Base-by-base conservation (phyloP, 2,329 filamentous ascomycete genomes). In the Colletotrichum limetticola region DNA sequence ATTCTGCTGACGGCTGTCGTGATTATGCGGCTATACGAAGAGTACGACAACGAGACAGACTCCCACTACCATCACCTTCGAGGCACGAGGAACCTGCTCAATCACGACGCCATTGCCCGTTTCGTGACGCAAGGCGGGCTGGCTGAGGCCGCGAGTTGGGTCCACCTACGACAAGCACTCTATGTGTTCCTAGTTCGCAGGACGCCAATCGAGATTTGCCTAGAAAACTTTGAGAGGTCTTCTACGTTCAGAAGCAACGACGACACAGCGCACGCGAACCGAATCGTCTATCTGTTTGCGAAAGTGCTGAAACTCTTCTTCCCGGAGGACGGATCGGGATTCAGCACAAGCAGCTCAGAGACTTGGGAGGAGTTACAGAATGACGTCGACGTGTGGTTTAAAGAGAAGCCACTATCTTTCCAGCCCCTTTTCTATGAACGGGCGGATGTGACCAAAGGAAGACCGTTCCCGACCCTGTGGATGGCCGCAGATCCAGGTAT, bases 1-100 rank as follows among this genome's bases (percentile, higher is more conserved):
- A 85, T 83, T 19, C 81, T 87, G 2, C 78, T 88, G 0, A 82
- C 85, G 1, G 85, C 86, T 0, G 85, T 88, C 0, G 86, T 88
- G 9, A 82, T 88, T 6, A 77, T 87, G 24, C 82, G 86, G 0
- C 80, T 87, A 5, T 86, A 87, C 66, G 86, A 88, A 75, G 86
- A 88, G 76, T 75, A 73, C 35, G 76, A 78, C 62, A 76, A 73
- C 30, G 76, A 76, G 32, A 72, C 78, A 4, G 83, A 85, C 66
- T 78, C 82, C 22, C 78, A 80, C 19, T 82, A 80, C 55, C 82
- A 85, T 64, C 83, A 85, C 66, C 81, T 84, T 16, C 79, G 82
- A 35, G 83, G 83, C 1, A 81, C 81, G 2, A 79, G 80, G 0
- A 80, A 81, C 8, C 81, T 85, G 1, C 76, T 85, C 0, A 82